phyloP scores from a whole-genome alignment of 176 grass and related monocot genomes.

The Musa itinerans region DNA sequence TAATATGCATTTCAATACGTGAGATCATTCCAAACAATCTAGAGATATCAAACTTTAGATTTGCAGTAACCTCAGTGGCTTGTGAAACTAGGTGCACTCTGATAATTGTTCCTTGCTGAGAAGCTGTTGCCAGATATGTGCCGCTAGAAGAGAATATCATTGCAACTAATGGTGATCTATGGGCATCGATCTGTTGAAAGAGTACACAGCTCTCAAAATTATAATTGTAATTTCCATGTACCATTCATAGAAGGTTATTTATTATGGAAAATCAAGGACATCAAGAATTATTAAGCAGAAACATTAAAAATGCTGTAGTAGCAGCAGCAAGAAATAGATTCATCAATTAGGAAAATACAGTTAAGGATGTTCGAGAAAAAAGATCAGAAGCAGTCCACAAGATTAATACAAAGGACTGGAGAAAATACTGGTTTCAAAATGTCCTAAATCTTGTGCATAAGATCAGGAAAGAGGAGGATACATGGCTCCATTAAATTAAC shows the following conservation, averaged over 20 bases:
- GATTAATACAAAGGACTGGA: neutral
- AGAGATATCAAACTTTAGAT: conserved; percentile 9
- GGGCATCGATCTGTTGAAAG: conserved; percentile 78
- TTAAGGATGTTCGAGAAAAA: neutral
- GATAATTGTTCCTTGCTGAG: conserved; percentile 86
- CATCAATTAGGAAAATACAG: neutral
- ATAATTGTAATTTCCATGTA: neutral
- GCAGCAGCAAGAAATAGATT: neutral
- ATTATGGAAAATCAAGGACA: neutral
- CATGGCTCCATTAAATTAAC: neutral
- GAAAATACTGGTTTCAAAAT: neutral
- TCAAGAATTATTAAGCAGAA: neutral
- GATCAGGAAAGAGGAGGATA: neutral
- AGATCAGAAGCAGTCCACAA: neutral
- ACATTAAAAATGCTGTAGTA: neutral
- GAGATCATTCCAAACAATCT: neutral
- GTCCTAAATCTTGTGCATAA: neutral
- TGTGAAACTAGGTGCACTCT: conserved; percentile 80
- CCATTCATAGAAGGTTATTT: neutral
- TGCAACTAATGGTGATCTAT: conserved; percentile 66
- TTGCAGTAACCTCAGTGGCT: conserved; percentile 62
- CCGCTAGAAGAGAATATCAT: conserved; percentile 74
- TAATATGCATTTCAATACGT: neutral
- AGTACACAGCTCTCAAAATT: neutral
- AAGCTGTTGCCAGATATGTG: conserved; percentile 82